Evolutionary conservation across 257 asterid species (phyloP).

Genomic region (Verbena officinalis): DNA sequence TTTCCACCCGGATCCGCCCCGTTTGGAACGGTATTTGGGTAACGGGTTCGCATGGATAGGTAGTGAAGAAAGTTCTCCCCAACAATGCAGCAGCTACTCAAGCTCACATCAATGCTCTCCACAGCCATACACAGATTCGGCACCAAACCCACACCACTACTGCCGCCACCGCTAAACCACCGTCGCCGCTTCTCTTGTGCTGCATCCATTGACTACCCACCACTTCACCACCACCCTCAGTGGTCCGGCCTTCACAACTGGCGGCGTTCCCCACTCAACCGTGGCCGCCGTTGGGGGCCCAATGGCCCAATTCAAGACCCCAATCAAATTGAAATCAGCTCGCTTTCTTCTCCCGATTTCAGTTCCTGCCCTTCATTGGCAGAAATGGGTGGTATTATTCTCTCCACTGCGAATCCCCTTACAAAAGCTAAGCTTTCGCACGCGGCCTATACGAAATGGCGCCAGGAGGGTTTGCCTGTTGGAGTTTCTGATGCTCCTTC

Average conservation of each 20-base stretch:
- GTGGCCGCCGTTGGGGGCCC: conserved; percentile 75
- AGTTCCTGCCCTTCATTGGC: conserved; percentile 62
- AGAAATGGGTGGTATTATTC: conserved; percentile 82
- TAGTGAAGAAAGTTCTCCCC: not conserved
- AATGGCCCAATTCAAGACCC: conserved; percentile 57
- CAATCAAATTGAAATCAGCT: conserved; percentile 9
- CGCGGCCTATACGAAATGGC: conserved; percentile 71
- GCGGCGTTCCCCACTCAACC: conserved; percentile 73
- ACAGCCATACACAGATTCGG: conserved; percentile 18
- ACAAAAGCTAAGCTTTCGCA: conserved; percentile 79
- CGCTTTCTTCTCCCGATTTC: conserved; percentile 17
- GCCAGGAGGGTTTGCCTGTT: conserved; percentile 60
- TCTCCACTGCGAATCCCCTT: conserved; percentile 76
- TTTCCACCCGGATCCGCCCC: no score
- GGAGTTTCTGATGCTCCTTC: conserved; percentile 66
- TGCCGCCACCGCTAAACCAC: conserved; percentile 24
- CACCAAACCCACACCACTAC: conserved; percentile 20
- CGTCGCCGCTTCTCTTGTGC: conserved; percentile 35
- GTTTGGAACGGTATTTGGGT: no score
- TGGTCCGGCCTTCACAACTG: conserved; percentile 87
- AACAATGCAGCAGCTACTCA: conserved; percentile 23
- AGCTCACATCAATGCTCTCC: conserved; percentile 34
- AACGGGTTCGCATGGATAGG: no score
- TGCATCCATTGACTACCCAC: conserved; percentile 41
- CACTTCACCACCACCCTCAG: conserved; percentile 47